Evolutionary conservation across 495 filamentous ascomycete genomes (phyloP).

Genomic region (Bathelium albidoporum): DNA sequence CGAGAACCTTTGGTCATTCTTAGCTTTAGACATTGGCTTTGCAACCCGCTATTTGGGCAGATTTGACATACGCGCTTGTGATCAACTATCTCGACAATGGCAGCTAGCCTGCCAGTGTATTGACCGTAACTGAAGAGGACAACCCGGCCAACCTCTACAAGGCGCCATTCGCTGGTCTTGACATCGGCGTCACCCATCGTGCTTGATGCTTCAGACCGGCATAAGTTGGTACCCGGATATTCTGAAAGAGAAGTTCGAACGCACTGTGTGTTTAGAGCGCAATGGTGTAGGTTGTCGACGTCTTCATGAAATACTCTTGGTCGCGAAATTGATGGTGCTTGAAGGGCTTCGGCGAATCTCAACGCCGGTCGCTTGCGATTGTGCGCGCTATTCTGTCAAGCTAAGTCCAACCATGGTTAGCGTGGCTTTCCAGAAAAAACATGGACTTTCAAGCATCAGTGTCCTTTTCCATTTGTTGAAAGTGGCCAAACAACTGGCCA

Average conservation of each 20-base stretch:
- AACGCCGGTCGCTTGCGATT: not conserved
- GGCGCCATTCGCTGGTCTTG: conserved; percentile 67
- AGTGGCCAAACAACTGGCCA: no score
- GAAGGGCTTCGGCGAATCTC: not conserved
- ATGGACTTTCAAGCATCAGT: no score
- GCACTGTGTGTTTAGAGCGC: not conserved
- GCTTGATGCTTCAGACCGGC: conserved; percentile 7
- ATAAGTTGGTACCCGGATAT: not conserved
- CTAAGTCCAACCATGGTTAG: not conserved
- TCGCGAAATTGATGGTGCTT: not conserved
- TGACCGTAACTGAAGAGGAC: conserved; percentile 71
- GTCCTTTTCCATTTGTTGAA: not conserved
- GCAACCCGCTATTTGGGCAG: not conserved
- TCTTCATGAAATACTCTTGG: not conserved
- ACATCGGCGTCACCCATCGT: conserved; percentile 61
- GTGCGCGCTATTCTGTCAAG: not conserved
- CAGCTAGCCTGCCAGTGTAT: conserved; percentile 73
- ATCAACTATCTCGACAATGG: conserved; percentile 98
- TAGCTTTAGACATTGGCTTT: conserved; percentile 8
- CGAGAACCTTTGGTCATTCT: conserved; percentile 58
- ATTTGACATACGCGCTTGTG: conserved; percentile 92
- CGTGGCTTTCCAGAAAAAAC: no score
- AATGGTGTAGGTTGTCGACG: not conserved
- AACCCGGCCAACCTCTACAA: conserved; percentile 94
- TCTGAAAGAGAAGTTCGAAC: not conserved